Evolutionary conservation across 768 basidiomycete species (phyloP).

Genomic region (Pleurotus tuoliensis): DNA sequence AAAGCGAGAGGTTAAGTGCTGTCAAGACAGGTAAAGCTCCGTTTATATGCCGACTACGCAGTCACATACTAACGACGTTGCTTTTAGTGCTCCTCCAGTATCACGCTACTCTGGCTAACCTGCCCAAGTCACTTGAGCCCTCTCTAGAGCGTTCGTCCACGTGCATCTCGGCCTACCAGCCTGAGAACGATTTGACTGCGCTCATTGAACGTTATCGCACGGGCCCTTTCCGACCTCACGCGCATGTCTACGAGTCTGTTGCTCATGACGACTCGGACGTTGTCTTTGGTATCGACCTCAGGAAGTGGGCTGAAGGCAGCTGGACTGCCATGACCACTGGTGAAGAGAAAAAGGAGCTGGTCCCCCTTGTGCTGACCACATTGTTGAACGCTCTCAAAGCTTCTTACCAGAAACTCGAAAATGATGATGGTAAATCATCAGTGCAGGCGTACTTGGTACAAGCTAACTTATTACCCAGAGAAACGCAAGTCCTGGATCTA

Average conservation of each 20-base stretch:
- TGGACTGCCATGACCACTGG: slow-evolving; percentile 57
- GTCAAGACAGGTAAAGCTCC: slow-evolving; percentile 68
- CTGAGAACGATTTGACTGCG: slow-evolving; percentile 81
- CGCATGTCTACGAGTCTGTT: slow-evolving; percentile 85
- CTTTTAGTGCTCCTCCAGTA: slow-evolving; percentile 75
- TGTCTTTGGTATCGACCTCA: slow-evolving; percentile 87
- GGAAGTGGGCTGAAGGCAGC: slow-evolving; percentile 86
- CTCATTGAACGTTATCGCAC: slow-evolving; percentile 92
- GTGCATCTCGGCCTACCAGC: slow-evolving; percentile 79
- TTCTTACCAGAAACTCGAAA: slow-evolving; percentile 56
- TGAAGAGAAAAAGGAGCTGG: slow-evolving; percentile 53
- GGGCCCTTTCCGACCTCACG: slow-evolving; percentile 84
- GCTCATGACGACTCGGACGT: slow-evolving; percentile 82
- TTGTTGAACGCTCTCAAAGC: slow-evolving; percentile 61
- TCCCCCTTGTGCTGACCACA: slow-evolving; percentile 73
- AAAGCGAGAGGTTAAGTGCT: slow-evolving; percentile 75
- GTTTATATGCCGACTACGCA: neutral
- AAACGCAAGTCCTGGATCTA: slow-evolving; percentile 93
- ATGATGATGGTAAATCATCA: slow-evolving; percentile 54
- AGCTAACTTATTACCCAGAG: slow-evolving; percentile 37
- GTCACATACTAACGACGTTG: neutral
- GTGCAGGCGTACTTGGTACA: neutral
- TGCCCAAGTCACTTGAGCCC: slow-evolving; percentile 64
- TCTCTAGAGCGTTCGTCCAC: slow-evolving; percentile 69
- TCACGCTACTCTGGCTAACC: slow-evolving; percentile 71